A percentile compares a stretch with the other conserved stretches of the same genome.
These are phyloP conservation scores for Volvox africanus DNA, from an alignment of 139 green algal genomes.

Conservation along the genomic window DNA sequence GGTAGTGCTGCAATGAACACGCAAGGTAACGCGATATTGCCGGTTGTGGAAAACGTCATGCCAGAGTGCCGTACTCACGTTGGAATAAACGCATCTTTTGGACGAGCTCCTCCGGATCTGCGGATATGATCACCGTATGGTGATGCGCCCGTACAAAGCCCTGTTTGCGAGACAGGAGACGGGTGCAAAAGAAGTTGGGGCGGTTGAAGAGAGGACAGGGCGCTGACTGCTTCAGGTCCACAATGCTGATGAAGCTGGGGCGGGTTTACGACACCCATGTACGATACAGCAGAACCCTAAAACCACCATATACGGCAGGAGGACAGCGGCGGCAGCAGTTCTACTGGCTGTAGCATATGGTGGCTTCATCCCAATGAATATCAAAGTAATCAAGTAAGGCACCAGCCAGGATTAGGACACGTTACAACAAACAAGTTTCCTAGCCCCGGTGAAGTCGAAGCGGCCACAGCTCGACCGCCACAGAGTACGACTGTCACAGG, in stretches of 20 bases:
- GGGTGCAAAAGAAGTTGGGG: too few species aligned
- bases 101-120: conserved; percentile 53
- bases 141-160: conserved; percentile 52
- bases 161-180: conserved; percentile 26
- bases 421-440: too few species aligned
- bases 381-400: too few species aligned
- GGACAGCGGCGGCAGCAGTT: background rate
- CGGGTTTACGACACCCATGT: background rate
- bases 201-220: too few species aligned
- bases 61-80: conserved; percentile 4
- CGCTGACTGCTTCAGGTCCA: background rate
- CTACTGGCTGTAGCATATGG: background rate
- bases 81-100: conserved; percentile 50
- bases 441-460: too few species aligned
- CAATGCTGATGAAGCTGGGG: background rate
- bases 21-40: background rate
- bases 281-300: background rate
- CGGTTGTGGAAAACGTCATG: background rate
- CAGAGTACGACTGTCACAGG: background rate
- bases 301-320: background rate
- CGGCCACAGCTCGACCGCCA: background rate
- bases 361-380: background rate
- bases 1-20: background rate
- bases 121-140: conserved; percentile 57
- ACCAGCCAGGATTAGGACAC: background rate